Conservation (phyloP, 176 grass and related monocot genomes). For the Echinochloa phyllopogon region DNA sequence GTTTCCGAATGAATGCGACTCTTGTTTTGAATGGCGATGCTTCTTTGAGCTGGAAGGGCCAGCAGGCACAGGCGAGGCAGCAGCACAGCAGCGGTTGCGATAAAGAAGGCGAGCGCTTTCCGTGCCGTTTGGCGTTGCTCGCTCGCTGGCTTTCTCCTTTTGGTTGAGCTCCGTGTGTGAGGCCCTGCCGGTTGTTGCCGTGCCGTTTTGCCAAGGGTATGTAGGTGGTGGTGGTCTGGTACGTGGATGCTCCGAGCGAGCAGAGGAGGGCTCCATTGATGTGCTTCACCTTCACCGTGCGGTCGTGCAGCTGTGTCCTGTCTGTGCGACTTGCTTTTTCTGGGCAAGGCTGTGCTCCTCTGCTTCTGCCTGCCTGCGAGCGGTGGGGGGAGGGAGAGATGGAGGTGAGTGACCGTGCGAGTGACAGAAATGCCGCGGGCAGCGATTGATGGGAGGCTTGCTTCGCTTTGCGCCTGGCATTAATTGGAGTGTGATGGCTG, state of each 20-base stretch:
- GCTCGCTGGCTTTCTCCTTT: not conserved
- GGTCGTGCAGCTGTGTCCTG: slow-evolving; percentile 14
- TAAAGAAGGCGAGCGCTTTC: slow-evolving; percentile 1
- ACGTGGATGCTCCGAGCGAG: not conserved
- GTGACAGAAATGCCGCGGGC: not conserved
- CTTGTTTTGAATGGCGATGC: not conserved
- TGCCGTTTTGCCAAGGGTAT: slow-evolving; percentile 23
- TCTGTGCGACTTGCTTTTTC: slow-evolving; percentile 8
- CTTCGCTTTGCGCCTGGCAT: slow-evolving; percentile 24
- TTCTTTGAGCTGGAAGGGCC: too few species aligned
- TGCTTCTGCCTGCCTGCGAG: not conserved
- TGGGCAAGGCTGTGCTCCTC: not conserved
- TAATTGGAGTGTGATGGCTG: slow-evolving; percentile 7
- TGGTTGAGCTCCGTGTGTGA: not conserved
- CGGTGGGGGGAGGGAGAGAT: not conserved
- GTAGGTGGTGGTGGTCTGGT: too few species aligned
- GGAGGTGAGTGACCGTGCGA: not conserved
- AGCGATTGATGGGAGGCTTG: not conserved
- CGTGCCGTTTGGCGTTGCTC: not conserved
- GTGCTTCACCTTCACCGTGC: not conserved
- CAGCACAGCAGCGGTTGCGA: not conserved
- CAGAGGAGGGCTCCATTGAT: not conserved
- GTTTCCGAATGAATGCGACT: not conserved
- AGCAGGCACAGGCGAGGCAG: not conserved
- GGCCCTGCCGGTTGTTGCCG: not conserved